These are phyloP conservation scores for Rhodomyrtus psidioides DNA, from an alignment of 441 rosid genomes.

Conservation along the genomic window DNA sequence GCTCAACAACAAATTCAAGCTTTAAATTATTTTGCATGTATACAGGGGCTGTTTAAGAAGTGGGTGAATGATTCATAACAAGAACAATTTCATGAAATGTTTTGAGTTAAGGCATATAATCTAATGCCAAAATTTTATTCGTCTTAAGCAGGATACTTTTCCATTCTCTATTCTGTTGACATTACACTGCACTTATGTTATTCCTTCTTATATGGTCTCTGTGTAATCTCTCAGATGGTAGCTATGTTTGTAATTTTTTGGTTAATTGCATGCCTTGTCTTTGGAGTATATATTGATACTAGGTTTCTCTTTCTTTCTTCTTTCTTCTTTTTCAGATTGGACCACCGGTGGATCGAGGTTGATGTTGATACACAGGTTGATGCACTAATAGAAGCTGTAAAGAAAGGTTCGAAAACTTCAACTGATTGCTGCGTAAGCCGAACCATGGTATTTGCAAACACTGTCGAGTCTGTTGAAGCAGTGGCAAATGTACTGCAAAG, in stretches of 20 bases:
- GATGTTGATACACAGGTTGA: constrained; percentile 74
- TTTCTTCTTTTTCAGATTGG: constrained; percentile 40
- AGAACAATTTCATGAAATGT: not conserved
- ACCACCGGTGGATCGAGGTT: constrained; percentile 84
- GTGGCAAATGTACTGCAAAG: constrained; percentile 60
- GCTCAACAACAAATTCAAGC: not conserved
- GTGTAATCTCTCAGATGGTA: not conserved
- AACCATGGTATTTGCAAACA: constrained; percentile 93
- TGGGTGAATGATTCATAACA: not conserved
- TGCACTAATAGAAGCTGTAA: constrained; percentile 74
- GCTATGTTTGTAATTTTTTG: not conserved
- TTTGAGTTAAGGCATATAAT: not conserved
- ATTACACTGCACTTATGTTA: not conserved
- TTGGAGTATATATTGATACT: not conserved
- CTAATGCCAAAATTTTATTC: not conserved
- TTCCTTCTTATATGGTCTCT: not conserved
- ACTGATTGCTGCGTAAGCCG: constrained; percentile 25
- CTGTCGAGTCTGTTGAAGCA: constrained; percentile 91
- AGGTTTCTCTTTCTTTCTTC: not conserved
- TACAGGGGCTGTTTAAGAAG: not conserved
- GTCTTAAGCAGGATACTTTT: not conserved
- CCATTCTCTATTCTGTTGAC: not conserved
- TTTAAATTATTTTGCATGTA: not conserved
- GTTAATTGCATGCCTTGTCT: not conserved
- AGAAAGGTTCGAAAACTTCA: constrained; percentile 22